phyloP scores from a whole-genome alignment of 176 grass and related monocot genomes.

The Zea mays region DNA sequence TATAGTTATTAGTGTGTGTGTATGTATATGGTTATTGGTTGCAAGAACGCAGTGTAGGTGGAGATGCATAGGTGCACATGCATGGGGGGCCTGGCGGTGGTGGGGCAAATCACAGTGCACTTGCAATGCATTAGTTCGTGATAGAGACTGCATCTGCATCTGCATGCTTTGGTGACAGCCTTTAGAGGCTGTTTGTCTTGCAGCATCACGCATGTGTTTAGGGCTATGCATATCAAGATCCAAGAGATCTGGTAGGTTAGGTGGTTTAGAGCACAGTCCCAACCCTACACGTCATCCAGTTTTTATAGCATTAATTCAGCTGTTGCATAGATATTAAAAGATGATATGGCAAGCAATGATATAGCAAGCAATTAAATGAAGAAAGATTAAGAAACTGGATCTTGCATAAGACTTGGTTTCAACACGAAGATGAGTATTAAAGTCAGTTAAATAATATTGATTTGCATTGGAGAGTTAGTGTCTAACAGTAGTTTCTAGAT shows the following conservation, averaged over 20 bases:
- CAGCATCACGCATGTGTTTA: constrained; percentile 36
- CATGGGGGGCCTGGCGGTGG: too few relatives aligned
- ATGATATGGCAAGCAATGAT: too few relatives aligned
- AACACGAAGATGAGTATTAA: too few relatives aligned
- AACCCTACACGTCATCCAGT: not conserved
- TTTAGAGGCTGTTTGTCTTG: too few relatives aligned
- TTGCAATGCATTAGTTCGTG: not conserved
- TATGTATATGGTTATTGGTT: not conserved
- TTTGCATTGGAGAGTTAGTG: too few relatives aligned
- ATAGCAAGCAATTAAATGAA: too few relatives aligned
- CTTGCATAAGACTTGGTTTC: too few relatives aligned
- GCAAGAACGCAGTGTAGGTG: not conserved
- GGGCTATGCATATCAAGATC: constrained; percentile 40
- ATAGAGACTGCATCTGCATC: constrained; percentile 7
- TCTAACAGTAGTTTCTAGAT: too few relatives aligned
- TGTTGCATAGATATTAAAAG: not conserved
- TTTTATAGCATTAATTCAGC: not conserved
- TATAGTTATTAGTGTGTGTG: too few relatives aligned
- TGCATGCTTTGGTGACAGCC: not conserved
- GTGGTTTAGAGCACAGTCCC: not conserved
- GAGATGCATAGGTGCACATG: constrained; percentile 38
- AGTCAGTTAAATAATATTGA: too few relatives aligned
- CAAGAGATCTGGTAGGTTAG: constrained; percentile 42
- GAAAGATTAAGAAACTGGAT: too few relatives aligned
- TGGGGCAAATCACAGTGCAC: not conserved